Evolutionary conservation across 2,329 filamentous ascomycete genomes (phyloP).

Genomic region (Lasiodiplodia sp.): DNA sequence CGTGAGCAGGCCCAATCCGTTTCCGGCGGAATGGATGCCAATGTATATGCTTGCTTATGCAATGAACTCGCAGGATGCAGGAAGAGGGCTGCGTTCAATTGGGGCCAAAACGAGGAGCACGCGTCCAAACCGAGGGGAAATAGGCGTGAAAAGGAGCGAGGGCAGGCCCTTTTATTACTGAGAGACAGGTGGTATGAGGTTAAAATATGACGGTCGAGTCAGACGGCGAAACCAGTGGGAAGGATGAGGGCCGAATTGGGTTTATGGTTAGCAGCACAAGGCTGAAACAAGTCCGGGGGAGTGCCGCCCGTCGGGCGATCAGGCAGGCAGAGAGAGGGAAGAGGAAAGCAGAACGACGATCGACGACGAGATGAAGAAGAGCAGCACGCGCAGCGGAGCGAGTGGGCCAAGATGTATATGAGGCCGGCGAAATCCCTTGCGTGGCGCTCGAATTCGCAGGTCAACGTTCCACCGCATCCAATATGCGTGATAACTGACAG

Average conservation of each 20-base stretch:
- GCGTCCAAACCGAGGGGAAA: neutral
- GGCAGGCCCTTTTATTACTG: neutral
- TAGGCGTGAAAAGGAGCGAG: neutral
- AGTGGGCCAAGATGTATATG: constrained; percentile 2
- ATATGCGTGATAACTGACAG: constrained; percentile 12
- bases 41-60: constrained; percentile 6
- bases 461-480: constrained; percentile 22
- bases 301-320: constrained; percentile 4
- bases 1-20: neutral
- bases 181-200: constrained; percentile 8
- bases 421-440: constrained; percentile 7
- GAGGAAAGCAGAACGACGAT: constrained; percentile 20
- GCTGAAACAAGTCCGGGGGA: constrained; percentile 29
- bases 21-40: constrained; percentile 6
- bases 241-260: neutral
- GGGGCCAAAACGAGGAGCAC: neutral
- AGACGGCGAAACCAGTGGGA: constrained; percentile 1
- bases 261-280: constrained; percentile 9
- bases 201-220: constrained; percentile 5
- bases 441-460: constrained; percentile 11
- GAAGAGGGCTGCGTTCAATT: neutral
- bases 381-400: neutral
- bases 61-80: neutral
- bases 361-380: constrained; percentile 1
- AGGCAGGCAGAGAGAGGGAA: constrained; percentile 8